Conservation (phyloP, 2,329 filamentous ascomycete species). For the Parastagonospora nodorum region DNA sequence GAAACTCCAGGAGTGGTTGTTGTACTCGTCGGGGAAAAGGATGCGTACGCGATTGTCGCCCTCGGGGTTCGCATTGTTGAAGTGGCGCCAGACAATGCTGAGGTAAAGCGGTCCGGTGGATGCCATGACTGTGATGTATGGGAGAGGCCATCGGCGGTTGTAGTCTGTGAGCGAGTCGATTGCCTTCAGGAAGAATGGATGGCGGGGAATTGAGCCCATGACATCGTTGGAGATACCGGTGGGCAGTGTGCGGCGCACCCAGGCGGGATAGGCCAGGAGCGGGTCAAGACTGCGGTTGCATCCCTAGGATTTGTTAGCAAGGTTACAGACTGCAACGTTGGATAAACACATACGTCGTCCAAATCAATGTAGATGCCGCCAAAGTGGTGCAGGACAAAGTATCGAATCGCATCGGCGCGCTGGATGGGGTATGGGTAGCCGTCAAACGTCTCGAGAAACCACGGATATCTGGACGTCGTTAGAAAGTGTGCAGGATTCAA, state of each 20-base stretch:
- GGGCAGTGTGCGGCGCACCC: constrained; percentile 72
- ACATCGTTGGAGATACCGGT: constrained; percentile 83
- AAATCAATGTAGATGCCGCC: constrained; percentile 83
- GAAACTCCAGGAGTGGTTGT: constrained; percentile 71
- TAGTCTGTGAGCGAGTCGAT: constrained; percentile 71
- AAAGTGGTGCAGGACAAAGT: constrained; percentile 77
- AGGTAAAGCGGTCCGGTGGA: constrained; percentile 77
- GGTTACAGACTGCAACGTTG: constrained; percentile 4
- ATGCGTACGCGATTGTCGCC: constrained; percentile 65
- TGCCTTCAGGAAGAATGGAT: constrained; percentile 74
- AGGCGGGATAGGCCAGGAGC: constrained; percentile 70
- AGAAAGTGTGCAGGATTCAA: constrained; percentile 5
- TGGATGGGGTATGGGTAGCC: constrained; percentile 77
- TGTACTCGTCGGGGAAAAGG: constrained; percentile 73
- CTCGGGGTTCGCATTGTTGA: constrained; percentile 59
- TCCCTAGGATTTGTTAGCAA: constrained; percentile 52
- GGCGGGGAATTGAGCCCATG: constrained; percentile 73
- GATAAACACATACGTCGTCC: constrained; percentile 61
- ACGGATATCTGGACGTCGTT: constrained; percentile 62
- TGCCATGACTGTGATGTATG: constrained; percentile 81
- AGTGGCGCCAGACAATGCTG: constrained; percentile 76
- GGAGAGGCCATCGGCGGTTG: constrained; percentile 69
- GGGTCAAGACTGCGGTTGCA: constrained; percentile 72
- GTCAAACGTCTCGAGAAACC: constrained; percentile 77
- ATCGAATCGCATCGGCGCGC: constrained; percentile 77